Evolutionary conservation across 1,139 yeast genomes (phyloP), one percentile per base, ranked within the genome.

Genomic region (Yamadazyma jaroonii): DNA sequence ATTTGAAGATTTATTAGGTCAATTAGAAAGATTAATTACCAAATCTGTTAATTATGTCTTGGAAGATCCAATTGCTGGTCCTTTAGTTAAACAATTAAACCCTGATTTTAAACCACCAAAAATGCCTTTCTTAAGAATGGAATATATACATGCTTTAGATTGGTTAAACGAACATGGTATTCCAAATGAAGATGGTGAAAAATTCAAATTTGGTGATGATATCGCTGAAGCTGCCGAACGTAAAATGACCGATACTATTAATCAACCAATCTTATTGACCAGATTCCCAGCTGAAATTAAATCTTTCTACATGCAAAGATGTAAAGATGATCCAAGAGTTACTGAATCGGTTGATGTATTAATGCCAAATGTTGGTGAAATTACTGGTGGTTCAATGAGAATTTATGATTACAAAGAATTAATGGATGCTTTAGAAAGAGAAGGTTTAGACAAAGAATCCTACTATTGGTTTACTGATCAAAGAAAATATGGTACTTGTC

Each of bases 161-260:
- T 92, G 98, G 97, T 83, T 92, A 67, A 88, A 89, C 77, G 97
- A 90, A 66, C 89, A 92, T 64, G 90, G 84, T 41, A 80, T 94
- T 56, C 82, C 82, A 56, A 92, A 90, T 76, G 97, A 92, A 71
- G 97, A 92, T 11, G 97, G 94, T 46, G 84, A 88, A 62, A 69
- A 72, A 52, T 92, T 90, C 81, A 79, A 83, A 65, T 94, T 94
- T 54, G 99, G 99, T 62, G 99, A 94, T 60, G 99, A 92, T 62
- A 94, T 92, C 47, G 97, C 98, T 44, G 99, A 92, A 71, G 98
- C 98, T 39, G 97, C 97, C 42, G 99, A 92, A 75, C 86, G 99
- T 63, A 87, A 84, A 67, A 92, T 92, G 98, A 89, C 96, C 29
- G 99, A 92, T 62, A 78, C 85, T 43, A 85, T 94, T 59, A 90